Conservation (phyloP, 2,329 filamentous ascomycete genomes). For the Phaeoacremonium minimum region DNA sequence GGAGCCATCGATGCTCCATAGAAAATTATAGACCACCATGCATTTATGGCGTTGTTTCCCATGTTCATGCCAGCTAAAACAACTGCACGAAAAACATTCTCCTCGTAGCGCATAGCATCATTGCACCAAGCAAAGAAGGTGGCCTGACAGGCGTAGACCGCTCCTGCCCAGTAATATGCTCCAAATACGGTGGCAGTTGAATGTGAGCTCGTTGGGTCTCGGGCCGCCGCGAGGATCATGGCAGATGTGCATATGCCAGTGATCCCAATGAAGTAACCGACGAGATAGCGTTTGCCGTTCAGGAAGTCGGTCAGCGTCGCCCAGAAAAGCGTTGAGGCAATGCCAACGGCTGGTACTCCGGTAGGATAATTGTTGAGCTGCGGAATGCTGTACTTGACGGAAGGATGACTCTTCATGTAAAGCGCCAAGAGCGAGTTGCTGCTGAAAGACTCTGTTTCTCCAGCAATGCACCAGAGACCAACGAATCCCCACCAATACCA, state of each 20-base stretch:
- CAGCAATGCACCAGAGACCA: slow-evolving; percentile 64
- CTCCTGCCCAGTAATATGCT: slow-evolving; percentile 67
- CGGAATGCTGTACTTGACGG: slow-evolving; percentile 33
- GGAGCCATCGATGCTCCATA: slow-evolving; percentile 65
- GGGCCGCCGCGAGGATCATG: slow-evolving; percentile 54
- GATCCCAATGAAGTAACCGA: slow-evolving; percentile 63
- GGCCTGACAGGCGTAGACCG: slow-evolving; percentile 68
- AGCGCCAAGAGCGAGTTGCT: slow-evolving; percentile 54
- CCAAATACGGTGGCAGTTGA: slow-evolving; percentile 54
- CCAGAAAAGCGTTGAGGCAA: slow-evolving; percentile 63
- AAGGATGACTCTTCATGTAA: slow-evolving; percentile 45
- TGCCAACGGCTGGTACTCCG: slow-evolving; percentile 51
- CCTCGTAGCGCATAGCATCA: slow-evolving; percentile 61
- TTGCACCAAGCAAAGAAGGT: slow-evolving; percentile 76
- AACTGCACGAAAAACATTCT: slow-evolving; percentile 58
- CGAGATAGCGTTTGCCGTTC: slow-evolving; percentile 59
- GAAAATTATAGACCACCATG: slow-evolving; percentile 71
- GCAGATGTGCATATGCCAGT: slow-evolving; percentile 58
- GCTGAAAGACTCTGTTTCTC: slow-evolving; percentile 67
- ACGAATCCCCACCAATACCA: slow-evolving; percentile 67
- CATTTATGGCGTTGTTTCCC: slow-evolving; percentile 63
- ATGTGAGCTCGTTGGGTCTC: slow-evolving; percentile 25
- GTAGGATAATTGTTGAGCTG: slow-evolving; percentile 56
- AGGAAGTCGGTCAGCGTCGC: slow-evolving; percentile 64
- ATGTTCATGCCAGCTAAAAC: slow-evolving; percentile 71